phyloP scores from a whole-genome alignment of 1,284 basidiomycete genomes.

The Cryptococcus maquisensis region DNA sequence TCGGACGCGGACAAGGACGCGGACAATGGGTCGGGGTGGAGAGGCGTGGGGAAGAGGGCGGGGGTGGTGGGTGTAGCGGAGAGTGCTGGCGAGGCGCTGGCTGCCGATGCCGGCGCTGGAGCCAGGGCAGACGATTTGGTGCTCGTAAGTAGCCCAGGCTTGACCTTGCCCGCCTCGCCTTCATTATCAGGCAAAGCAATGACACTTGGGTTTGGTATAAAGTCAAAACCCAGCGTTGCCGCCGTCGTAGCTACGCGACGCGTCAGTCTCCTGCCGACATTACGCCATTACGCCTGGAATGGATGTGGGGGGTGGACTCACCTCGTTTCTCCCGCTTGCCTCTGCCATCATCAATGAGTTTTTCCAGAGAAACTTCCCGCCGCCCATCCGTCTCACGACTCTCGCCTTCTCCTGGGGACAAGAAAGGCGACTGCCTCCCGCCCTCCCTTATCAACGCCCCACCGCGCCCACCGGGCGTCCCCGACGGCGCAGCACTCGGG shows the following conservation, averaged over 20 bases:
- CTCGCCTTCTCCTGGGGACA: no score
- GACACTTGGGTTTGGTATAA: slow-evolving; percentile 34
- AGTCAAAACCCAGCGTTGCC: slow-evolving; percentile 39
- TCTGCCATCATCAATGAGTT: slow-evolving; percentile 30
- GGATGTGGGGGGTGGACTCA: slow-evolving; percentile 10
- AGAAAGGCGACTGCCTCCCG: background rate
- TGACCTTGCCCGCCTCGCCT: slow-evolving; percentile 1
- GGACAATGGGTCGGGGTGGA: background rate
- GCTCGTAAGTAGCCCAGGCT: background rate
- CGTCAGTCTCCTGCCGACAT: background rate
- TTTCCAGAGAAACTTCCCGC: slow-evolving; percentile 25
- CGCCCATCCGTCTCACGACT: background rate
- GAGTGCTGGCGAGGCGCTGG: slow-evolving; percentile 1
- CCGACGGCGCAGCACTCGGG: slow-evolving; percentile 1
- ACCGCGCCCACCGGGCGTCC: background rate
- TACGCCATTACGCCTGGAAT: background rate
- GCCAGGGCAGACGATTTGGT: background rate
- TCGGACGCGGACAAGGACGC: slow-evolving; percentile 6
- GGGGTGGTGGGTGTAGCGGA: slow-evolving; percentile 21
- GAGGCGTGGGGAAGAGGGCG: slow-evolving; percentile 9
- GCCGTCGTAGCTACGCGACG: slow-evolving; percentile 31
- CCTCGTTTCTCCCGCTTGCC: slow-evolving; percentile 36
- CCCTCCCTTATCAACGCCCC: background rate
- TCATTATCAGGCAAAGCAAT: slow-evolving; percentile 26
- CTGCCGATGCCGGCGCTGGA: background rate